phyloP scores from a whole-genome alignment of 192 early-diverging fungal genomes.

The Neocallimastix lanati region DNA sequence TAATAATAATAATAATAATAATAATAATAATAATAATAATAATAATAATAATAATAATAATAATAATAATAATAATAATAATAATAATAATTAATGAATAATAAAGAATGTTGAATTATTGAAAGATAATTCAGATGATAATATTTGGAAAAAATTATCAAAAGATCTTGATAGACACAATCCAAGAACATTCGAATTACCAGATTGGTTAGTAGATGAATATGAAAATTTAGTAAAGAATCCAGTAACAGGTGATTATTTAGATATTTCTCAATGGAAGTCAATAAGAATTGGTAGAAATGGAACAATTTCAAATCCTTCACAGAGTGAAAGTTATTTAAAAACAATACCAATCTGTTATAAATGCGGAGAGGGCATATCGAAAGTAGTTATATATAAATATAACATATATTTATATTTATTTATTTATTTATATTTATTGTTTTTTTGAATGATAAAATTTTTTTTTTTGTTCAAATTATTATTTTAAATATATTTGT shows the following conservation, averaged over 20 bases:
- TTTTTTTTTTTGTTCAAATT: too few relatives aligned
- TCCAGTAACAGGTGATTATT: conserved; percentile 22
- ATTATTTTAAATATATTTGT: too few relatives aligned
- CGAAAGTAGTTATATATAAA: background rate
- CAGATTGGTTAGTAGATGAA: conserved; percentile 7
- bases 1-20: too few relatives aligned
- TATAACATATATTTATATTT: too few relatives aligned
- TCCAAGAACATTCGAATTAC: conserved; percentile 21
- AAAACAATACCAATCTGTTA: background rate
- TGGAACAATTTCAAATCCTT: background rate
- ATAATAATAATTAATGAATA: background rate
- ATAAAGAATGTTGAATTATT: conserved; percentile 2
- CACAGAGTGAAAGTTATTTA: background rate
- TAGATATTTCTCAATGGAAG: conserved; percentile 23
- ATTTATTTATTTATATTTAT: too few relatives aligned
- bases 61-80: background rate
- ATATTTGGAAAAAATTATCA: conserved; percentile 10
- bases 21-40: too few relatives aligned
- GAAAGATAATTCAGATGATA: background rate
- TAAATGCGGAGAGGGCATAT: background rate
- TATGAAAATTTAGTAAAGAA: conserved; percentile 15
- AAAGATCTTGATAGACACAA: conserved; percentile 12
- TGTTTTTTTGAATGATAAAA: too few relatives aligned
- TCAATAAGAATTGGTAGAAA: background rate
- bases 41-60: too few relatives aligned